A percentile compares a stretch with the other conserved stretches of the same genome.
These are phyloP conservation scores for Apiotrichum siamense DNA, from an alignment of 1,284 basidiomycete species.

Conservation along the genomic window DNA sequence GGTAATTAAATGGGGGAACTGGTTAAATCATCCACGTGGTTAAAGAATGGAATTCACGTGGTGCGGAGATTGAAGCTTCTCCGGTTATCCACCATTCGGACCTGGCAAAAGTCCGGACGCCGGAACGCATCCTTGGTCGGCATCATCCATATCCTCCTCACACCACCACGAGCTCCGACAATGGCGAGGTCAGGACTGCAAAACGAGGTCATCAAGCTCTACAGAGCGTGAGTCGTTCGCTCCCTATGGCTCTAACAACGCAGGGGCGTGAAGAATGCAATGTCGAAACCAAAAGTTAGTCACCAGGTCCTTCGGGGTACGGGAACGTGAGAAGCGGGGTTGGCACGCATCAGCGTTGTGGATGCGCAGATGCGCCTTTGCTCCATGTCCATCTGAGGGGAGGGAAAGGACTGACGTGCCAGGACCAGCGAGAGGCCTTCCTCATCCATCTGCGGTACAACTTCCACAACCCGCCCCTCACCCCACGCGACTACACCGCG, in stretches of 20 bases:
- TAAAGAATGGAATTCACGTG: too few species aligned
- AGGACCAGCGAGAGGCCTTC: constrained; percentile 27
- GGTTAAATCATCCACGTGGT: too few species aligned
- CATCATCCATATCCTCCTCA: background rate
- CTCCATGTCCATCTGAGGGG: background rate
- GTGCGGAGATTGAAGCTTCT: too few species aligned
- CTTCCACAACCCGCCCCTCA: constrained; percentile 43
- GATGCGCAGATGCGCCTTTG: background rate
- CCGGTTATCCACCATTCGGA: too few species aligned
- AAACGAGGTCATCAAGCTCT: constrained; percentile 45
- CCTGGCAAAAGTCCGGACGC: too few species aligned
- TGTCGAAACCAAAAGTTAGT: constrained; percentile 34
- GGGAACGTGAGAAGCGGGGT: too few species aligned
- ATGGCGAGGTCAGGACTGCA: constrained; percentile 45
- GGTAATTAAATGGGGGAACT: too few species aligned
- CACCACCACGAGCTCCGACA: background rate
- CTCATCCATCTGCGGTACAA: constrained; percentile 43
- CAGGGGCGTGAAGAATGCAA: constrained; percentile 37
- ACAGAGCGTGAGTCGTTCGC: constrained; percentile 22
- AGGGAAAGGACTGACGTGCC: background rate
- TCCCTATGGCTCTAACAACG: too few species aligned
- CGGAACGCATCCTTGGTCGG: too few species aligned
- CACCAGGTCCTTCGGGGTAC: background rate
- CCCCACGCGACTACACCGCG: constrained; percentile 42
- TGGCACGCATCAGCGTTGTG: background rate